Conservation (phyloP, 2,329 filamentous ascomycete species). For the Colletotrichum eremochloae region DNA sequence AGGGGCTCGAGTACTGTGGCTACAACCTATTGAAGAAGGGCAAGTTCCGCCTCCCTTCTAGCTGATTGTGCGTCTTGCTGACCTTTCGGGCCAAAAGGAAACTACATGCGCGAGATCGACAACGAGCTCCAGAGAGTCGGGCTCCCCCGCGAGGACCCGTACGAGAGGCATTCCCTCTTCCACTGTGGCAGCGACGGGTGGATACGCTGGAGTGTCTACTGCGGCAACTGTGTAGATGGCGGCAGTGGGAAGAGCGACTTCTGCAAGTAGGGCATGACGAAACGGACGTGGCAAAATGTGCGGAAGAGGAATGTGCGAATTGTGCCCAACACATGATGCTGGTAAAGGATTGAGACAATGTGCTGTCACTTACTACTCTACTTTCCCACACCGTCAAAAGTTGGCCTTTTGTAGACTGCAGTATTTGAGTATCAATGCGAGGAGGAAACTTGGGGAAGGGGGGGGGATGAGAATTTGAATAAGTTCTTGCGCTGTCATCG, state of each 20-base stretch:
- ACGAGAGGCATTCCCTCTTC: not conserved
- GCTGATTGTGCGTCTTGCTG: not conserved
- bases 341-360: not conserved
- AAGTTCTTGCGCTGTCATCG: not conserved
- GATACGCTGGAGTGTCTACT: not conserved
- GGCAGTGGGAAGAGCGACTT: not conserved
- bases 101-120: not conserved
- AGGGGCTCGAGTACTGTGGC: slow-evolving; percentile 1
- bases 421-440: not conserved
- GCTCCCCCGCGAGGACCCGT: not conserved
- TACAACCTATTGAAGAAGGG: not conserved
- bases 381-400: not conserved
- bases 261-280: not conserved
- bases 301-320: not conserved
- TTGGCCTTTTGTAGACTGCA: not conserved
- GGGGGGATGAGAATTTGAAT: not conserved
- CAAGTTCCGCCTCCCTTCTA: too few species aligned
- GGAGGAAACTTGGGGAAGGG: not conserved
- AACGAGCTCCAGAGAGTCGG: not conserved
- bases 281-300: not conserved
- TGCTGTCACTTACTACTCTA: not conserved
- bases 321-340: not conserved
- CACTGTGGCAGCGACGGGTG: not conserved
- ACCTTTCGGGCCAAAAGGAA: not conserved
- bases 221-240: not conserved